Conservation (phyloP, 2,329 filamentous ascomycete species). For the Domatiomyces catenatus region DNA sequence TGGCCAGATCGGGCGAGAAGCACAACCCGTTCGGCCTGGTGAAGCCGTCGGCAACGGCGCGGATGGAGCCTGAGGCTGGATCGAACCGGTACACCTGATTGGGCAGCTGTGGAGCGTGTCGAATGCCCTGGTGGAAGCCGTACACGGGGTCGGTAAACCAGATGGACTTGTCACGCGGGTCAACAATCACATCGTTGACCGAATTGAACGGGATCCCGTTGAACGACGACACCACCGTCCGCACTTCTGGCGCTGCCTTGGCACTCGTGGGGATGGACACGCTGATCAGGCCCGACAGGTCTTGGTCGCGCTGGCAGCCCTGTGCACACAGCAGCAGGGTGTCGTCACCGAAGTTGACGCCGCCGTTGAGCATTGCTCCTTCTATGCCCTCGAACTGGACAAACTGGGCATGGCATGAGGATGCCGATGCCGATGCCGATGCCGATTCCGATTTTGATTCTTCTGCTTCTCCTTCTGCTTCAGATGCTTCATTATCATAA, state of each 20-base stretch:
- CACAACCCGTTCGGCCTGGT: slow-evolving; percentile 28
- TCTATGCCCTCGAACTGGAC: not conserved
- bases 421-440: not conserved
- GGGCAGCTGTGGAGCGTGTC: slow-evolving; percentile 22
- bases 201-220: slow-evolving; percentile 22
- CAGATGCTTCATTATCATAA: slow-evolving; percentile 2
- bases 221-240: not conserved
- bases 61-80: slow-evolving; percentile 20
- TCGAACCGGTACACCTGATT: slow-evolving; percentile 25
- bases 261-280: not conserved
- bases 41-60: slow-evolving; percentile 26
- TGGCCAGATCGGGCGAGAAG: slow-evolving; percentile 25
- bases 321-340: slow-evolving; percentile 30
- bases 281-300: not conserved
- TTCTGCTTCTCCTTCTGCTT: no score
- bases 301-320: slow-evolving; percentile 17
- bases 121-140: slow-evolving; percentile 22
- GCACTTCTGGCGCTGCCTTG: not conserved
- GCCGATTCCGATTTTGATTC: not conserved
- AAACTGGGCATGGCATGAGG: not conserved
- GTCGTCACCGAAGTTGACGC: slow-evolving; percentile 30
- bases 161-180: slow-evolving; percentile 22
- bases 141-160: slow-evolving; percentile 28
- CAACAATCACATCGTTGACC: slow-evolving; percentile 25
- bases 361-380: slow-evolving; percentile 33